Base-by-base conservation (phyloP, 1,284 basidiomycete genomes). In the Boletus mariae region DNA sequence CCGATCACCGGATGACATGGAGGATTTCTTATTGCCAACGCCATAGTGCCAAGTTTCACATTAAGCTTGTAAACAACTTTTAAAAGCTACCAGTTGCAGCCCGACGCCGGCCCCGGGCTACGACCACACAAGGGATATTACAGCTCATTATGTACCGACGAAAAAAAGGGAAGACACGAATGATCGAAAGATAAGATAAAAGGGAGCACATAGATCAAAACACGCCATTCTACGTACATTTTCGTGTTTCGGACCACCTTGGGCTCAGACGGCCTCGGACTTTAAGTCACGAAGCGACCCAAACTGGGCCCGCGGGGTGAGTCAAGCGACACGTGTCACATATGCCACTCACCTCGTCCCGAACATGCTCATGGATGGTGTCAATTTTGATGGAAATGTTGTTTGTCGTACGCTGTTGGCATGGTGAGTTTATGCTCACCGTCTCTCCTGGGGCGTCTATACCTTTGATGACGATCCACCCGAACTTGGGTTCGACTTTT, bases 361-460 rank as follows among this genome's bases (percentile, higher is more conserved):
- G 63, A 1, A 61, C 45, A 29, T 49, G 61, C 32, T 68, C 66
- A 23, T 70, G 67, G 1, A 68, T 68, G 3, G 66, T 71, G 32
- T 68, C 66, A 11, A 68, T 68, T 38, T 68, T 68, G 54, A 68
- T 70, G 11, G 68, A 64, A 40, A 68, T 68, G 13, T 70, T 71
- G 42, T 71, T 71, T 6, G 67, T 54, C 15, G 28, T 1, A 1
- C 54, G 57, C 65, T 67, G 43, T 3, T 29, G n/a, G 8, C n/a
- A 23, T 7, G 9, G 32, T 69, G 12, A 65, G 54, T 11, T 29
- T 7, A 29, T 25, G 25, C 5, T 4, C 1, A 4, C 7, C 4
- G 31, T 29, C 13, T 20, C 8, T 38, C 2, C 32, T 2, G 2
- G 6, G 10, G 15, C 5, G 38, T 43, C 13, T 48, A 17, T 28